Conservation (phyloP, 78 protist genomes). For the Cavenderia fasciculata region DNA sequence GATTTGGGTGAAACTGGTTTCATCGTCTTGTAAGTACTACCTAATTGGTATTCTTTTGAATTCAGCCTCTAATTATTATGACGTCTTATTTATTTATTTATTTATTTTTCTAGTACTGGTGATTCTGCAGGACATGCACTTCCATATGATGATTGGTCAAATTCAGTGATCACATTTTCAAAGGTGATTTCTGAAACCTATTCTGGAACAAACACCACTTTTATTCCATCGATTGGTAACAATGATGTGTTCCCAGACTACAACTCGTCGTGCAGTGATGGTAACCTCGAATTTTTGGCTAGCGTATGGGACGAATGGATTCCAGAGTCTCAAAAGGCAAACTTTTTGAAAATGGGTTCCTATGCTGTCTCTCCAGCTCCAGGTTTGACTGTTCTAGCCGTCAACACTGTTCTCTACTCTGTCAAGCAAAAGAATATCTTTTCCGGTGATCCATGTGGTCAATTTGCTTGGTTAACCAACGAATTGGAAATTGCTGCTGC, state of each 20-base stretch:
- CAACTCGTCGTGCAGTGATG: constrained; percentile 53
- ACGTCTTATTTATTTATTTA: neutral
- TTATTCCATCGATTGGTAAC: constrained; percentile 74
- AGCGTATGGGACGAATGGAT: constrained; percentile 53
- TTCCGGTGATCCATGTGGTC: constrained; percentile 64
- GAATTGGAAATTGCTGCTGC: constrained; percentile 14
- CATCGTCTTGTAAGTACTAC: constrained; percentile 36
- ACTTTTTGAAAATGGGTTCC: constrained; percentile 18
- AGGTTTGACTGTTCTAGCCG: constrained; percentile 26
- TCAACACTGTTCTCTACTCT: constrained; percentile 55
- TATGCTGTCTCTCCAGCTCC: constrained; percentile 14
- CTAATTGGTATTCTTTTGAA: too few species aligned
- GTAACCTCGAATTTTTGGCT: constrained; percentile 30
- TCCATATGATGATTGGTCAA: constrained; percentile 30
- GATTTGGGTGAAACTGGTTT: too few species aligned
- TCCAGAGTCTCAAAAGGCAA: constrained; percentile 19
- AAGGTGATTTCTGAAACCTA: neutral
- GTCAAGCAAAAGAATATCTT: constrained; percentile 4
- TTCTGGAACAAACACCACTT: neutral
- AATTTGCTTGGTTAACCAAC: constrained; percentile 40
- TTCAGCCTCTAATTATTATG: too few species aligned
- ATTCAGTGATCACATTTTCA: constrained; percentile 27
- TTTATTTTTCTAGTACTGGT: constrained; percentile 33
- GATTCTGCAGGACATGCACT: constrained; percentile 62
- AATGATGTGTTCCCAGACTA: constrained; percentile 80